phyloP scores from a whole-genome alignment of 2,329 filamentous ascomycete genomes.

The Aureobasidium subglaciale region DNA sequence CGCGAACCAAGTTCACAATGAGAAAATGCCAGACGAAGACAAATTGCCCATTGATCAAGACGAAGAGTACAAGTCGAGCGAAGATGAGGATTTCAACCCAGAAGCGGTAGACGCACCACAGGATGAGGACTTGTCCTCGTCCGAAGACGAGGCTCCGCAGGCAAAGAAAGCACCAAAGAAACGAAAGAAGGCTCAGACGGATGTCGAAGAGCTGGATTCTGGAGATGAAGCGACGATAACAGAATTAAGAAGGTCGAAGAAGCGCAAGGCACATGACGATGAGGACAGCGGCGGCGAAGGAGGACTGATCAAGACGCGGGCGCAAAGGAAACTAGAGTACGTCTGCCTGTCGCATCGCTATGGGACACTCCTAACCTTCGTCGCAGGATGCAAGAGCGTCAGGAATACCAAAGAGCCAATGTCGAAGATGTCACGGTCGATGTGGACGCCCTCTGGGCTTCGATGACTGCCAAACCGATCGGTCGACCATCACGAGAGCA shows the following conservation, averaged over 20 bases:
- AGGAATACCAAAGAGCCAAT: slow-evolving; percentile 37
- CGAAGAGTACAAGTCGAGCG: slow-evolving; percentile 36
- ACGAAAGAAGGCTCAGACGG: slow-evolving; percentile 31
- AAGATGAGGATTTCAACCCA: slow-evolving; percentile 39
- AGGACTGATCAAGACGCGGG: slow-evolving; percentile 47
- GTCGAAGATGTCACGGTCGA: slow-evolving; percentile 47
- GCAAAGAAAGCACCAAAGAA: slow-evolving; percentile 29
- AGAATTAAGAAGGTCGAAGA: slow-evolving; percentile 35
- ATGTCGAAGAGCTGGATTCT: slow-evolving; percentile 42
- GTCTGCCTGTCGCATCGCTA: slow-evolving; percentile 16
- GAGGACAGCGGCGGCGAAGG: slow-evolving; percentile 41
- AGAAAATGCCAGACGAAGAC: slow-evolving; percentile 2
- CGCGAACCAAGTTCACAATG: neutral
- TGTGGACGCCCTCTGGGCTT: slow-evolving; percentile 48
- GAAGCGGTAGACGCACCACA: slow-evolving; percentile 25
- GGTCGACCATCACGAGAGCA: slow-evolving; percentile 21
- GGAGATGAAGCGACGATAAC: slow-evolving; percentile 51
- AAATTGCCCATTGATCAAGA: slow-evolving; percentile 20
- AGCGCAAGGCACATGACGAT: slow-evolving; percentile 31
- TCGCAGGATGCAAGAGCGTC: slow-evolving; percentile 40
- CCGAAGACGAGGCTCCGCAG: slow-evolving; percentile 27
- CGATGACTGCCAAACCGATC: slow-evolving; percentile 38
- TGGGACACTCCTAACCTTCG: neutral
- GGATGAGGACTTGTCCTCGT: slow-evolving; percentile 26
- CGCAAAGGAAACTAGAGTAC: slow-evolving; percentile 44